Evolutionary conservation across 306 rosid genomes (phyloP), one percentile per base, ranked within the genome.

Genomic region (Arachis hypogaea): DNA sequence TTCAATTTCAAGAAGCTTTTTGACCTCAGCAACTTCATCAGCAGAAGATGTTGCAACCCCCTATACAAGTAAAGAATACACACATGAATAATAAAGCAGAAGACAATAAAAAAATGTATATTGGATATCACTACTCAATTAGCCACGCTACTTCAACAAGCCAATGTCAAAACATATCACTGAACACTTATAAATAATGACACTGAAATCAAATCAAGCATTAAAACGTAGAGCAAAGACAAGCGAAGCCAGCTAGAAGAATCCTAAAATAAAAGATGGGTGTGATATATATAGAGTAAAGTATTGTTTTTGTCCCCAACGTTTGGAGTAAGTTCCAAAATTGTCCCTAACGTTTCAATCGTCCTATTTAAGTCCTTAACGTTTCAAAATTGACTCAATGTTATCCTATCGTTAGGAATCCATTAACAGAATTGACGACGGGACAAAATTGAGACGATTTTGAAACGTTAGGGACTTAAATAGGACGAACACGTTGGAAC

Each of bases 1-100:
- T 85, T 90, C 93, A 57, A 80, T 85, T 75, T 80, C 82, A 36
- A 90, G 89, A 82, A 88, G 45, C 76, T 50, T 80, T 82, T 74
- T 86, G 16, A 90, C 64, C 73, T 86, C 93, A 65, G 67, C 59
- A 64, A 77, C 65, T 80, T 86, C 91, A 63, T 82, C 84, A 70
- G 80, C 51, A 44, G 58, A 71, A 51, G 83, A 78, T 75, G 69
- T 64, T 59, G 74, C 63, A 5, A 74, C 75, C 40, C 71, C 83
- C 92, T 87, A 75, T 72, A 67, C 47, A 58, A 78, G 59, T 22
- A 68, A 72, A 65, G 47, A 14, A 44, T 59, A 50, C 56, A 43
- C 11, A 58, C 57, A 42, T 28, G 16, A 11, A 72, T n/a, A 59
- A 47, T 7, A 2, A 55, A 10, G 59, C 29, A 51, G n/a, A 5